Conservation (phyloP, 2,329 filamentous ascomycete genomes). For the Hypoxylon sp. region DNA sequence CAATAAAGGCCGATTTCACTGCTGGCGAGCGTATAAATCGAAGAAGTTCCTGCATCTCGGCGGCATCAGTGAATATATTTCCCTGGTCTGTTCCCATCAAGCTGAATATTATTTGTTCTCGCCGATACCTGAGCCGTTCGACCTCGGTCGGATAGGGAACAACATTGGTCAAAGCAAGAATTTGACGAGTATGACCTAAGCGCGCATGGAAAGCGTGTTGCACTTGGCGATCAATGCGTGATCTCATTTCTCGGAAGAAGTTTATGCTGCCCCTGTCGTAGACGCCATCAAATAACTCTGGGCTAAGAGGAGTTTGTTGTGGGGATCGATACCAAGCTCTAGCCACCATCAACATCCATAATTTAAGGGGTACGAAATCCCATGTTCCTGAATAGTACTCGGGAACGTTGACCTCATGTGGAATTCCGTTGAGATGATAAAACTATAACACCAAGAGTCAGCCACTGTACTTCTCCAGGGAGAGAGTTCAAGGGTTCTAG, state of each 20-base stretch:
- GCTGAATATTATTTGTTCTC: not conserved
- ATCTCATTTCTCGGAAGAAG: conserved; percentile 30
- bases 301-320: not conserved
- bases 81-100: conserved; percentile 4
- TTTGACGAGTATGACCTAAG: not conserved
- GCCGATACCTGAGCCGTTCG: not conserved
- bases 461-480: no score
- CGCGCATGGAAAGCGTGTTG: not conserved
- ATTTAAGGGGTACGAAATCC: conserved; percentile 8
- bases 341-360: conserved; percentile 20
- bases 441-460: no score
- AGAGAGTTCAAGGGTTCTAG: no score
- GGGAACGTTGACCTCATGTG: conserved; percentile 14
- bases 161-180: not conserved
- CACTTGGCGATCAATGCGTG: conserved; percentile 16
- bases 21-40: conserved; percentile 5
- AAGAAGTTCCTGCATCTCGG: not conserved
- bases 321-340: conserved; percentile 3
- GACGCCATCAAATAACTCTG: not conserved
- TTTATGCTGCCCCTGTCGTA: conserved; percentile 4
- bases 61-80: not conserved
- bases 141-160: not conserved
- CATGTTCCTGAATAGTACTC: not conserved
- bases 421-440: conserved; percentile 21
- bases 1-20: not conserved